Conservation (phyloP, 164 flowering plant genomes). For the Sextonia rubra region DNA sequence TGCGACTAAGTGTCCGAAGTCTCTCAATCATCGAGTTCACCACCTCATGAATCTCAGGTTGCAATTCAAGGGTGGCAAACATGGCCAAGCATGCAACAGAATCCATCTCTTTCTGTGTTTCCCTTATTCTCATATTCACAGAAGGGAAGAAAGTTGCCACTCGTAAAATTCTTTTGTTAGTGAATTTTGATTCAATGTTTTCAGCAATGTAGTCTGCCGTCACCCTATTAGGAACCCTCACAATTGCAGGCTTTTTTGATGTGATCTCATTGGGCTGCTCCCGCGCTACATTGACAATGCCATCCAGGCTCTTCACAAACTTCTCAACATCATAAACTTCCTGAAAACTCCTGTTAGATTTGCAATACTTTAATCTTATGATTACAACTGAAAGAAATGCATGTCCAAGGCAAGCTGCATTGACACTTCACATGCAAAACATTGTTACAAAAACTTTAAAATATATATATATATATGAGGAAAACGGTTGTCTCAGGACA, state of each 20-base stretch:
- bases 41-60: constrained; percentile 68
- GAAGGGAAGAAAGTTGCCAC: constrained; percentile 80
- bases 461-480: neutral
- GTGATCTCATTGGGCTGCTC: constrained; percentile 47
- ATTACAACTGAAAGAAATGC: neutral
- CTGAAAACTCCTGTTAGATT: constrained; percentile 60
- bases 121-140: constrained; percentile 65
- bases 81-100: constrained; percentile 74
- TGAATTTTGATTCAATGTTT: constrained; percentile 56
- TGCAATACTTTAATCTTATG: neutral
- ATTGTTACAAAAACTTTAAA: neutral
- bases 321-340: constrained; percentile 82
- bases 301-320: constrained; percentile 63
- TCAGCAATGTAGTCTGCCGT: constrained; percentile 61
- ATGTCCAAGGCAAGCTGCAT: neutral
- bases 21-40: constrained; percentile 78
- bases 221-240: constrained; percentile 80
- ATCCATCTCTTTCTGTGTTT: constrained; percentile 30
- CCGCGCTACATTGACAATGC: constrained; percentile 64
- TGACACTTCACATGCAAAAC: neutral
- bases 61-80: constrained; percentile 73
- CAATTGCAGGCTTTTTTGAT: constrained; percentile 50
- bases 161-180: constrained; percentile 54
- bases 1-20: constrained; percentile 62
- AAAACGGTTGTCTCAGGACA: neutral